Evolutionary conservation across 495 filamentous ascomycete genomes (phyloP), one percentile per base, ranked within the genome.

Genomic region (Trichocladium uniseriatum): DNA sequence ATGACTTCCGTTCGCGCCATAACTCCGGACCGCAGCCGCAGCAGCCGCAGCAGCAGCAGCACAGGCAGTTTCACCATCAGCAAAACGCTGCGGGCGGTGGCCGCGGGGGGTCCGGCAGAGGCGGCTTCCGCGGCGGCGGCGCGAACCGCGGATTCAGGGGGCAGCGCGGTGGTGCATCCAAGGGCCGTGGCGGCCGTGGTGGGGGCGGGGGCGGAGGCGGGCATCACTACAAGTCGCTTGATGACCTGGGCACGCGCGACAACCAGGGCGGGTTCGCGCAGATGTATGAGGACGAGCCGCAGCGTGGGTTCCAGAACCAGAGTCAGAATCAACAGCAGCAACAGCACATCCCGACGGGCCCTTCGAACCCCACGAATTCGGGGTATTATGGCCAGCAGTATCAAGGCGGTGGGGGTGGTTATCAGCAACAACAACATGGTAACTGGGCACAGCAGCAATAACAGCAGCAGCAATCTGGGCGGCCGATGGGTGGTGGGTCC

Each of bases 211-310:
- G 56, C 32, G 38, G 35, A 31, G 64, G 60, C 29, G 56, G 19
- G 6, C 51, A 64, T 37, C 61, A 68, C 39, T 66, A 66, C 56
- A 63, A 62, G 35, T 62, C 58, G 6, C 62, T 67, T 0, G 70
- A 74, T 29, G 71, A 74, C 38, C 52, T 74, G 0, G 69, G 68
- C 1, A 65, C 65, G 19, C 64, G 66, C 7, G 68, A 70, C 2
- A 63, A 52, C 32, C 65, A 65, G 16, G 56, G 57, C 18, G 63
- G 64, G 5, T 67, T 60, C 37, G 54, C 57, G 6, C 51, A 64
- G 11, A 69, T 69, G 1, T 73, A 73, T 40, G 70, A 73, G 41
- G 70, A 73, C 22, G 53, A 51, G 6, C 39, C 48, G 19, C 45
- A 45, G 13, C 5, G 10, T 29, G n/a, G n/a, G n/a, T n/a, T n/a